Evolutionary conservation across 2,329 filamentous ascomycete species (phyloP).

Genomic region (Hawksworthiomyces lignivorus): DNA sequence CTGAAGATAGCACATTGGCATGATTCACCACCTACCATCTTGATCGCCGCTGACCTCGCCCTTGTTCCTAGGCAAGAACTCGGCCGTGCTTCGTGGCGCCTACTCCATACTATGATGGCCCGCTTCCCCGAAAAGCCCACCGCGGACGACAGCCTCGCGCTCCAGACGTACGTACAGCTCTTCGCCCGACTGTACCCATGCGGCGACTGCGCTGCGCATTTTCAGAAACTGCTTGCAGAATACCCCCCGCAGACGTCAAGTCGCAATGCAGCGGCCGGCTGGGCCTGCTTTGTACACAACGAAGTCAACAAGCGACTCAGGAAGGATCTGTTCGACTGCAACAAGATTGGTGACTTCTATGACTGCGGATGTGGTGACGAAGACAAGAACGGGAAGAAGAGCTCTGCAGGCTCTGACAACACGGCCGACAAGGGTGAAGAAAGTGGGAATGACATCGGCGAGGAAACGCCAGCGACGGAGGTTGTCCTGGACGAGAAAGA

Average conservation of each 20-base stretch:
- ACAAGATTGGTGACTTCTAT: constrained; percentile 61
- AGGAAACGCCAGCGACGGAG: constrained; percentile 5
- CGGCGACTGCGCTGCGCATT: constrained; percentile 62
- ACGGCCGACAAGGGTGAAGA: constrained; percentile 21
- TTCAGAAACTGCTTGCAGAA: constrained; percentile 52
- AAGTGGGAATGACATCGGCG: constrained; percentile 16
- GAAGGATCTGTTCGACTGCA: constrained; percentile 58
- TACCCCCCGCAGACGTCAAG: constrained; percentile 59
- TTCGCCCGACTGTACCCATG: constrained; percentile 64
- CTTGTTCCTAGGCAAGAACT: constrained; percentile 36
- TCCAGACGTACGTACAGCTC: constrained; percentile 57
- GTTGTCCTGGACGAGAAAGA: constrained; percentile 8
- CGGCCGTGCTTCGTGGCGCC: constrained; percentile 61
- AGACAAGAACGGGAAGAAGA: constrained; percentile 36
- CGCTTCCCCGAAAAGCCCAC: constrained; percentile 60
- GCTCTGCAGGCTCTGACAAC: constrained; percentile 15
- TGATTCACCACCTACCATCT: background rate
- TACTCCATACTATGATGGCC: constrained; percentile 64
- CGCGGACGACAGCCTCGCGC: constrained; percentile 52
- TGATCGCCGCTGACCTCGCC: background rate
- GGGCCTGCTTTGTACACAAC: constrained; percentile 63
- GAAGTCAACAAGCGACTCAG: constrained; percentile 56
- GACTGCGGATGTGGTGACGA: constrained; percentile 66
- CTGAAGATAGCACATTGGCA: background rate
- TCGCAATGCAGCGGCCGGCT: constrained; percentile 56